phyloP scores from a whole-genome alignment of 2,329 filamentous ascomycete genomes.

The Neofusicoccum cordaticola region DNA sequence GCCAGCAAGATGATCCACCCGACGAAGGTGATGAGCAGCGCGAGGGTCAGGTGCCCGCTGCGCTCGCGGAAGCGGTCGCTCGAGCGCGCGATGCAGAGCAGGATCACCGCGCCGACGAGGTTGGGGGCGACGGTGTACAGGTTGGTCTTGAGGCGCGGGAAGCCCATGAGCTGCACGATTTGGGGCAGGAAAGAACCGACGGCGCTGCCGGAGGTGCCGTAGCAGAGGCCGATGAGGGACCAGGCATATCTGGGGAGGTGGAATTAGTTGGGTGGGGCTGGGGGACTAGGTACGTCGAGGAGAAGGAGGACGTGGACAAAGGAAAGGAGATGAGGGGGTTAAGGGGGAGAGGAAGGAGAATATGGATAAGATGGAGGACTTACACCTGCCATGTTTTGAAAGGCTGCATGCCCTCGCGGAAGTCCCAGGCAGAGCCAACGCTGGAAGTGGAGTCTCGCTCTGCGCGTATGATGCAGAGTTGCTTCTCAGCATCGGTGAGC shows the following conservation, averaged over 20 bases:
- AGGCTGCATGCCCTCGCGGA: slow-evolving; percentile 7
- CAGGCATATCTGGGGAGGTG: background rate
- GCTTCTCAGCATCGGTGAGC: slow-evolving; percentile 33
- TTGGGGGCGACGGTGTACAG: slow-evolving; percentile 15
- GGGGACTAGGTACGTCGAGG: too few species aligned
- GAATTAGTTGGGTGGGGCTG: background rate
- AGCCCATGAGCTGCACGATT: slow-evolving; percentile 15
- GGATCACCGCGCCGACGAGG: slow-evolving; percentile 13
- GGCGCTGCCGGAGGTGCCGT: slow-evolving; percentile 8
- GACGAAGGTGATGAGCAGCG: slow-evolving; percentile 10
- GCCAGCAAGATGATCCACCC: slow-evolving; percentile 10
- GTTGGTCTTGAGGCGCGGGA: slow-evolving; percentile 11
- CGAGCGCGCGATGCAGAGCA: background rate
- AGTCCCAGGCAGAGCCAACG: background rate
- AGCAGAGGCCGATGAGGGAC: slow-evolving; percentile 12
- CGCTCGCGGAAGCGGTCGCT: slow-evolving; percentile 16
- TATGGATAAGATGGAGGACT: background rate
- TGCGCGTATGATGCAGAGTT: background rate
- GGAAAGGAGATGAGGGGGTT: too few species aligned
- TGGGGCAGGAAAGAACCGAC: slow-evolving; percentile 17
- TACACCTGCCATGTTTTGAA: slow-evolving; percentile 12
- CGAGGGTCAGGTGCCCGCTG: slow-evolving; percentile 1
- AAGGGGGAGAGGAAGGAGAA: too few species aligned
- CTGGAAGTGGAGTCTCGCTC: slow-evolving; percentile 8
- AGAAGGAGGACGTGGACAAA: too few species aligned